phyloP scores from a whole-genome alignment of 805 yeast species.

The Candida sithepensis region DNA sequence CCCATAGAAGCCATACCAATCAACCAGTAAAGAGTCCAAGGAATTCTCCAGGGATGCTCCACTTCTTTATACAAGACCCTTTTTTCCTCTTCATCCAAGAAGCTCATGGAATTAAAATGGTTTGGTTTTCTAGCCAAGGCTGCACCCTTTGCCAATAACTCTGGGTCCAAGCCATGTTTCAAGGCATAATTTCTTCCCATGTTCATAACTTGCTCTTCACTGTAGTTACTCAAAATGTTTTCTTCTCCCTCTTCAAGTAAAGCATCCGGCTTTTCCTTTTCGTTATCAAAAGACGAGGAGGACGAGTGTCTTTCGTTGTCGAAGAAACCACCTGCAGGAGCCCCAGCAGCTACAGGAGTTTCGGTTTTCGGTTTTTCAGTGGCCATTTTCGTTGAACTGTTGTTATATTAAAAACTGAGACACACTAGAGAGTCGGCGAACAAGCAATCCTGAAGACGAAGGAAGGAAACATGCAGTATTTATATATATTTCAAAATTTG shows the following conservation, averaged over 20 bases:
- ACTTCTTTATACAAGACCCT: constrained; percentile 43
- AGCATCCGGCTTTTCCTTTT: constrained; percentile 11
- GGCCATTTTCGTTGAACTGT: background rate
- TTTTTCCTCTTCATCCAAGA: constrained; percentile 54
- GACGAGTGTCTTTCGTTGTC: constrained; percentile 7
- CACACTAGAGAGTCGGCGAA: too few relatives aligned
- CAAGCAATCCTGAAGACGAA: too few relatives aligned
- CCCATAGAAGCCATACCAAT: constrained; percentile 70
- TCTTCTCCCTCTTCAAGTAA: constrained; percentile 19
- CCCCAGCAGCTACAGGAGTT: background rate
- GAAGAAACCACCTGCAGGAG: constrained; percentile 7
- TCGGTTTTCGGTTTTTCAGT: background rate
- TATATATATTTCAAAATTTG: too few relatives aligned
- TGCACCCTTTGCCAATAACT: constrained; percentile 61
- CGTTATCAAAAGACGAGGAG: constrained; percentile 9
- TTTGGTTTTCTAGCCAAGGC: constrained; percentile 61
- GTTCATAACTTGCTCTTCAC: constrained; percentile 59
- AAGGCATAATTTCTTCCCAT: constrained; percentile 68
- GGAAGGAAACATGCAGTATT: background rate
- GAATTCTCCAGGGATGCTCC: constrained; percentile 44
- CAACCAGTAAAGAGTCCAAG: constrained; percentile 46
- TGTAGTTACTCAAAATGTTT: constrained; percentile 53
- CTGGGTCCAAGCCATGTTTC: constrained; percentile 52
- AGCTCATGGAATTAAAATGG: constrained; percentile 55
- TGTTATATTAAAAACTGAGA: too few relatives aligned